Base-by-base conservation (phyloP, 2,329 filamentous ascomycete genomes). In the Pleochaeta shiraiana region DNA sequence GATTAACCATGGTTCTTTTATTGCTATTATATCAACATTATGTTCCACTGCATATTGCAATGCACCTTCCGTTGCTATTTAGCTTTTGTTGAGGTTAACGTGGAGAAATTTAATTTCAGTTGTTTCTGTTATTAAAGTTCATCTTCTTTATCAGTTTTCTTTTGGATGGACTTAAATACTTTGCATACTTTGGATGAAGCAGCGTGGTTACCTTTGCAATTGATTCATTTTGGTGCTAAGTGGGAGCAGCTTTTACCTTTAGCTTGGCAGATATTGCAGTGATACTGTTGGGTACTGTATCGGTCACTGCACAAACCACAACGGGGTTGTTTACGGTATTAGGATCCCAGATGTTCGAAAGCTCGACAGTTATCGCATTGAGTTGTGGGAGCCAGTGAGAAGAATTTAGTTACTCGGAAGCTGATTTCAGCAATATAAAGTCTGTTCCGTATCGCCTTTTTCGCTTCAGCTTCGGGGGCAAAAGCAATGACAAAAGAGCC, bases 391-490 rank as follows among this genome's bases (percentile, higher is more conserved):
- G 64, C 57, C 45, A 53, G 31, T 26, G 37, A 28, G 24, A 60
- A 63, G 34, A 62, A 45, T 33, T 61, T 61, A 2, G 55, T 43
- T 3, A 64, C 50, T 21, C 53, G 24, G 19, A 61, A 30, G n/a
- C 55, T 62, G 28, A 34, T 65, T 34, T 37, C 57, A 50, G 39
- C 64, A 16, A 65, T 62, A 31, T 62, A 65, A 11, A 65, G 64
- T 45, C 37, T 47, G 28, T 65, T 45, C 5, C 33, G 7, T 2
- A 65, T 65, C 1, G 55, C 64, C 33, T 28, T 47, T 9, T 47
- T 63, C 4, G 64, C 64, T 37, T 65, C 37, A 5, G 14, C 37
- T 19, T 26, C 37, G 11, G 64, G 45, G 24, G 64, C 37, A 50
- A 65, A 62, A 3, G 64, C 34, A 3, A 63, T 53, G 2, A 37